These are phyloP conservation scores for Suillus sp. DNA, from an alignment of 768 basidiomycete genomes.

Conservation along the genomic window DNA sequence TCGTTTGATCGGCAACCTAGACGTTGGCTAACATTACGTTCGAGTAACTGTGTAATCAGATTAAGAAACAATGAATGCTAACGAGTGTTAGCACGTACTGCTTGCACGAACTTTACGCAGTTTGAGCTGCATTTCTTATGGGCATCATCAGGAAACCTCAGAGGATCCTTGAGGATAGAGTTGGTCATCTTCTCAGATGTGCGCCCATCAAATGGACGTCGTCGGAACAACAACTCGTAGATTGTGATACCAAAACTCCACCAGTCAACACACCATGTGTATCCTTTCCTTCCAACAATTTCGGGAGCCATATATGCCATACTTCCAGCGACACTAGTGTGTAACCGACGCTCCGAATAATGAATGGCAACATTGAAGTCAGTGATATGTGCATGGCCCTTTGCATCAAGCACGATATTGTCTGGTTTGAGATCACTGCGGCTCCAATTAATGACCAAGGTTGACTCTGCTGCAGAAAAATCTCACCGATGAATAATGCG, in stretches of 20 bases:
- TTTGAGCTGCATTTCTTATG: slow-evolving; percentile 61
- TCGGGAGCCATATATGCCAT: slow-evolving; percentile 99
- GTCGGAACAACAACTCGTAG: slow-evolving; percentile 84
- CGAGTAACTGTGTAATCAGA: slow-evolving; percentile 66
- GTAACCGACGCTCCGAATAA: slow-evolving; percentile 84
- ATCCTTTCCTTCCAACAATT: slow-evolving; percentile 89
- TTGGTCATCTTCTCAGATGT: slow-evolving; percentile 87
- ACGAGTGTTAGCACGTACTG: slow-evolving; percentile 48
- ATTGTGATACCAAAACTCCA: slow-evolving; percentile 93
- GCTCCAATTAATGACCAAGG: slow-evolving; percentile 14
- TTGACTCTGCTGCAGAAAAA: not conserved
- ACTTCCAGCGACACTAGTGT: slow-evolving; percentile 94
- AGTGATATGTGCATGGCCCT: slow-evolving; percentile 94
- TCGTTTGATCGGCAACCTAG: slow-evolving; percentile 77
- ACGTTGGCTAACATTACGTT: slow-evolving; percentile 75
- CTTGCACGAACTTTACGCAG: slow-evolving; percentile 64
- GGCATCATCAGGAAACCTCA: slow-evolving; percentile 76
- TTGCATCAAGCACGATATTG: slow-evolving; percentile 92
- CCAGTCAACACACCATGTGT: slow-evolving; percentile 93
- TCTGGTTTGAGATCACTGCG: slow-evolving; percentile 93
- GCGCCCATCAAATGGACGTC: slow-evolving; percentile 88
- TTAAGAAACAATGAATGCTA: not conserved
- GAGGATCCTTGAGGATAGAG: slow-evolving; percentile 77
- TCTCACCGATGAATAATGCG: slow-evolving; percentile 92
- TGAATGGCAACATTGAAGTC: slow-evolving; percentile 99